phyloP scores from a whole-genome alignment of 352 stramenopile species.

The Phytophthora nicotianae region DNA sequence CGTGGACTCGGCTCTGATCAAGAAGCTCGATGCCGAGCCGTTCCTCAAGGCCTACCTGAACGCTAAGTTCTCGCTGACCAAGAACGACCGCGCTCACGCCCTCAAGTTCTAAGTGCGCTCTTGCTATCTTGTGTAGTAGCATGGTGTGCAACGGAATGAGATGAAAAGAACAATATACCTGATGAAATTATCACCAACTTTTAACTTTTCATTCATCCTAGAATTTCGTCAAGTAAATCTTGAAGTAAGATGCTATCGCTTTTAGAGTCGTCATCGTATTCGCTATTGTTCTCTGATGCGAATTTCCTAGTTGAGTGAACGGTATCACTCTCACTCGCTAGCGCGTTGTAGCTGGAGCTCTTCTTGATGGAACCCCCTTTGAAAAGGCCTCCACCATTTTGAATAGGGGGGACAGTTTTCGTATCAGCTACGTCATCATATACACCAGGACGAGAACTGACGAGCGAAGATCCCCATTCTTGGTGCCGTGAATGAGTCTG shows the following conservation, averaged over 20 bases:
- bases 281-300: conserved; percentile 31
- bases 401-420: conserved; percentile 17
- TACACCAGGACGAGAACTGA: conserved; percentile 16
- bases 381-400: conserved; percentile 22
- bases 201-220: conserved; percentile 25
- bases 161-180: conserved; percentile 61
- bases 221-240: conserved; percentile 77
- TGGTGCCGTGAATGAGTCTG: conserved; percentile 21
- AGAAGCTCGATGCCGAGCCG: conserved; percentile 84
- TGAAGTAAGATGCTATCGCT: conserved; percentile 58
- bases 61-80: conserved; percentile 98
- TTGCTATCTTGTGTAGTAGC: conserved; percentile 28
- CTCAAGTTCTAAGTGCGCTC: conserved; percentile 98
- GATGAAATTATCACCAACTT: conserved; percentile 54
- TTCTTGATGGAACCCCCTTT: conserved; percentile 15
- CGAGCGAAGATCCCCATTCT: conserved; percentile 27
- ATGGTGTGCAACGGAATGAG: conserved; percentile 28
- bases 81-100: conserved; percentile 97
- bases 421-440: conserved; percentile 22
- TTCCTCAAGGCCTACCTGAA: conserved; percentile 99
- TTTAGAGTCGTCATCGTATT: conserved; percentile 32
- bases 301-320: conserved; percentile 36
- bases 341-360: conserved; percentile 24
- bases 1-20: conserved; percentile 93
- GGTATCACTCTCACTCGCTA: conserved; percentile 6